Evolutionary conservation across 345 rosid genomes (phyloP), one percentile per base, ranked within the genome.

Genomic region (Linum trigynum): DNA sequence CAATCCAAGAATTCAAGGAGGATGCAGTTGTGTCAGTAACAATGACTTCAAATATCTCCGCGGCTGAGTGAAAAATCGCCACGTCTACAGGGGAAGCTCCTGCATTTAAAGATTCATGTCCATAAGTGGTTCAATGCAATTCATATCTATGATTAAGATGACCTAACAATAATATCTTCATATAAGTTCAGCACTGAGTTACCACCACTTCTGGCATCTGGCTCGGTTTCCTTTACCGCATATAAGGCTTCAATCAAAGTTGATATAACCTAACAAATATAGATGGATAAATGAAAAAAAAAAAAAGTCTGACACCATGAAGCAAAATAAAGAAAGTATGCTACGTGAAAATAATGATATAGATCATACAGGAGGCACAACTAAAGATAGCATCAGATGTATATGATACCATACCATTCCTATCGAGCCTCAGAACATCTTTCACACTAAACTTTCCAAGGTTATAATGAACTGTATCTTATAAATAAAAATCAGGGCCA

Each of bases 11-110:
- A 77, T 74, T 83, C 74, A 90, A 68, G 71, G 95, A 88, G n/a
- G 88, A 83, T 74, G 92, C 86, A 72, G 84, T 85, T 72, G 97
- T 82, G 83, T 90, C 97, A 61, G 86, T 85, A 68, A 88, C 95
- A 78, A 94, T 80, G 68, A 86, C 81, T 76, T 94, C 99, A 77
- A 94, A 84, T 78, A 90, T 90, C 79, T 94, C 99, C 61, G 97
- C 96, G 69, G 95, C 90, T 10, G 99, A 88, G 81, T 90, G 99
- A 76, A 90, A 86, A 74, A 85, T 90, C 37, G 99, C 99, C 79
- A 94, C 86, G 82, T 83, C 86, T 71, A 85, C 80, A 1, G 99
- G 96, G 39, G 96, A 84, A 70, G 85, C 84, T 58, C 97, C 99
- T 94, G 88, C 76, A 78, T 62, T 67, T 50, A 74, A 39, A 69